Conservation (phyloP, 1,284 basidiomycete species). For the Hemileia vastatrix region DNA sequence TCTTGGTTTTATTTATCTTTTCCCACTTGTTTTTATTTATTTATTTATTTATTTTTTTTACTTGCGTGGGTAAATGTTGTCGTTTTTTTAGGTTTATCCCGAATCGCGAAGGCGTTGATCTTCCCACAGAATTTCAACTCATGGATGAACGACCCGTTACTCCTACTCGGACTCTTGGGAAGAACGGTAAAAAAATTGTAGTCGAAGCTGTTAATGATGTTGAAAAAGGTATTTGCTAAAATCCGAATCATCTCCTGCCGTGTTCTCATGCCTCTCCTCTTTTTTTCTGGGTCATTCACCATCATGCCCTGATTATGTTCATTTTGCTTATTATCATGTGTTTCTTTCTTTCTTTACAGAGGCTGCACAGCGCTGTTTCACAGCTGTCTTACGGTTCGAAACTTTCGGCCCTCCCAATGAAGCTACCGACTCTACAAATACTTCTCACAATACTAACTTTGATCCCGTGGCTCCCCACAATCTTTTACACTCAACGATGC, state of each 20-base stretch:
- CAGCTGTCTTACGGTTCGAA: constrained; percentile 13
- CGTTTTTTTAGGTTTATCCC: constrained; percentile 16
- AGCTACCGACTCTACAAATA: constrained; percentile 3
- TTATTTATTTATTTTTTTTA: too few species aligned
- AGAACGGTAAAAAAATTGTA: constrained; percentile 14
- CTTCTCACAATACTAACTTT: constrained; percentile 7
- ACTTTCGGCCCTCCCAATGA: constrained; percentile 4
- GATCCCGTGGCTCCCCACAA: too few species aligned
- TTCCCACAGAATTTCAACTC: constrained; percentile 15
- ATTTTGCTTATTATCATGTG: not conserved
- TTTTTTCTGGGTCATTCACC: too few species aligned
- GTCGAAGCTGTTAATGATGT: constrained; percentile 17
- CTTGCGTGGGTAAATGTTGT: too few species aligned
- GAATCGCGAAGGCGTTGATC: constrained; percentile 12
- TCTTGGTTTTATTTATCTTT: too few species aligned
- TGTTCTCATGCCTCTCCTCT: not conserved
- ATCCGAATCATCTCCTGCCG: too few species aligned
- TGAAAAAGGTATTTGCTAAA: constrained; percentile 22
- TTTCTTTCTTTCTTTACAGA: not conserved
- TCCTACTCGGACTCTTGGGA: constrained; percentile 2
- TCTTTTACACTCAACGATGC: too few species aligned
- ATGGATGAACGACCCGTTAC: constrained; percentile 8
- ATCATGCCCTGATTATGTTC: too few species aligned
- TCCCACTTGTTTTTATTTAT: too few species aligned
- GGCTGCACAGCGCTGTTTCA: constrained; percentile 12